A percentile compares a stretch with the other conserved stretches of the same genome.
Conservation (phyloP, 768 basidiomycete genomes). For the Guyanaporus albipodus region DNA sequence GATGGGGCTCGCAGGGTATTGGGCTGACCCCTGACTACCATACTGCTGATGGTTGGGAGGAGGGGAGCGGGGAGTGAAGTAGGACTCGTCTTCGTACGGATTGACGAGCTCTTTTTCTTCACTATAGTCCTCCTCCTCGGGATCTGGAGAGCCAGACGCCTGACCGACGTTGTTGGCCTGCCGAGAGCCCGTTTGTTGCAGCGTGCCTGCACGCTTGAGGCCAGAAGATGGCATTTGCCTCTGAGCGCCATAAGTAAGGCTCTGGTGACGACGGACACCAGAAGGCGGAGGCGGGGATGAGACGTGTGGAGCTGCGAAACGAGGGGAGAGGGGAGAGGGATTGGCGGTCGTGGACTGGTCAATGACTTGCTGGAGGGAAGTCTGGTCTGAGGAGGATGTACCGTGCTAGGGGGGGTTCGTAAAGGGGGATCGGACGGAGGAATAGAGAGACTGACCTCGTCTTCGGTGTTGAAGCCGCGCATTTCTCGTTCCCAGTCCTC, state of each 20-base stretch:
- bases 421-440: too few relatives aligned
- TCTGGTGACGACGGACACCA: conserved; percentile 75
- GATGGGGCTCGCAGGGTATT: conserved; percentile 52
- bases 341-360: conserved; percentile 40
- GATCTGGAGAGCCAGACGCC: conserved; percentile 45
- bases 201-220: conserved; percentile 73
- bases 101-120: conserved; percentile 44
- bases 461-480: conserved; percentile 54
- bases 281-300: conserved; percentile 74
- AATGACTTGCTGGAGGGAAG: conserved; percentile 46
- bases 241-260: conserved; percentile 67
- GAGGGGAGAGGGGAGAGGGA: conserved; percentile 61
- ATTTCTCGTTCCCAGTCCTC: conserved; percentile 80
- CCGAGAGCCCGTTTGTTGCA: conserved; percentile 46
- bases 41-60: conserved; percentile 41
- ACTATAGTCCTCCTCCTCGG: conserved; percentile 50
- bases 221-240: conserved; percentile 48
- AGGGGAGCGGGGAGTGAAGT: conserved; percentile 46
- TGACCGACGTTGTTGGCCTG: conserved; percentile 28
- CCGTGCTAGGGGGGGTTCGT: conserved; percentile 18
- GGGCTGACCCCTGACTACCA: conserved; percentile 30
- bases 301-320: conserved; percentile 47
- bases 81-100: conserved; percentile 49
- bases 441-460: conserved; percentile 46
- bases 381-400: conserved; percentile 18